phyloP scores from a whole-genome alignment of 345 rosid genomes.

The Turnera subulata region DNA sequence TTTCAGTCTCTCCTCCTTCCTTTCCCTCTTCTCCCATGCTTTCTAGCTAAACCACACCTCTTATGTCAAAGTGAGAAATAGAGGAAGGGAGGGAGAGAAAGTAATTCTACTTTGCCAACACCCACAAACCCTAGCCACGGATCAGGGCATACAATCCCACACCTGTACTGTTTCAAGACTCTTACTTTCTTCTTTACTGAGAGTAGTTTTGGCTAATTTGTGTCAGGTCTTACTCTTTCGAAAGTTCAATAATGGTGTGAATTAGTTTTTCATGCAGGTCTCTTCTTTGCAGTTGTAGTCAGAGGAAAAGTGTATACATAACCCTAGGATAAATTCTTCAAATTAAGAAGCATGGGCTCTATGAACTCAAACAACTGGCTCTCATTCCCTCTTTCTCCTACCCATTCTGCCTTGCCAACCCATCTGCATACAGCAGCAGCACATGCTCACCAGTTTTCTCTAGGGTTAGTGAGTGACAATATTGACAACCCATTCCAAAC shows the following conservation, averaged over 20 bases:
- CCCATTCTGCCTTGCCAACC: slow-evolving; percentile 60
- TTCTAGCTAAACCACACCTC: slow-evolving; percentile 9
- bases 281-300: too few relatives aligned
- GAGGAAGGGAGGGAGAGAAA: slow-evolving; percentile 8
- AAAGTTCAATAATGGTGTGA: not conserved
- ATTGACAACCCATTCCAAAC: slow-evolving; percentile 77
- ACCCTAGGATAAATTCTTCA: not conserved
- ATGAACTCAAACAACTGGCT: slow-evolving; percentile 99
- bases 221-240: not conserved
- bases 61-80: slow-evolving; percentile 29
- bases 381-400: slow-evolving; percentile 87
- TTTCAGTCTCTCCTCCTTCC: slow-evolving; percentile 33
- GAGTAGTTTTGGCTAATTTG: not conserved
- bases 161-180: not conserved
- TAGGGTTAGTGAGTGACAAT: slow-evolving; percentile 68
- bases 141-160: slow-evolving; percentile 13
- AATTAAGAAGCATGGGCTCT: slow-evolving; percentile 25
- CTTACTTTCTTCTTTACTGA: not conserved
- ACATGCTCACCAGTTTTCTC: slow-evolving; percentile 72
- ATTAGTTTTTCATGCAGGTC: slow-evolving; percentile 14
- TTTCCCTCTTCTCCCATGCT: slow-evolving; percentile 20
- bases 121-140: slow-evolving; percentile 21
- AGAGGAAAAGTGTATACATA: not conserved
- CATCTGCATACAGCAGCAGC: slow-evolving; percentile 53
- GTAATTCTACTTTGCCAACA: slow-evolving; percentile 2